Conservation (phyloP, 2,329 filamentous ascomycete species). For the Trichoderma cornu-damae region DNA sequence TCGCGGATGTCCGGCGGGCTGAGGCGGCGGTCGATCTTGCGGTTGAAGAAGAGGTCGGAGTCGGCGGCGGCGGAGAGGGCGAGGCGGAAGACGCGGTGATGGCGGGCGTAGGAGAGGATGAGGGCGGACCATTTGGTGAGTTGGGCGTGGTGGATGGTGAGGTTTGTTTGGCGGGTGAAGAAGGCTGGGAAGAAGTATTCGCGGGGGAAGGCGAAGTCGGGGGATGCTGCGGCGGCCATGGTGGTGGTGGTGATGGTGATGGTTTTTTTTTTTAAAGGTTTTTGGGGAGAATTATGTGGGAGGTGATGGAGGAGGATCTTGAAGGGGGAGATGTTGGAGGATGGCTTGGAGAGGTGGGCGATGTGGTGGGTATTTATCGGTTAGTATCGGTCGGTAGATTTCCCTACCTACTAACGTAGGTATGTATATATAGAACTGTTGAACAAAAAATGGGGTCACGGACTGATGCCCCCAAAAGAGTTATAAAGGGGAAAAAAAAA, state of each 20-base stretch:
- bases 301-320: not conserved
- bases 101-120: constrained; percentile 75
- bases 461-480: too few relatives aligned
- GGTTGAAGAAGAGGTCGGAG: constrained; percentile 54
- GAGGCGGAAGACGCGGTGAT: constrained; percentile 72
- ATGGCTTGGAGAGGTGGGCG: not conserved
- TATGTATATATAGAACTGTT: too few relatives aligned
- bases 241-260: not conserved
- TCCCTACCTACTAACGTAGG: too few relatives aligned
- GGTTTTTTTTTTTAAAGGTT: too few relatives aligned
- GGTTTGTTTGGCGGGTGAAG: constrained; percentile 76
- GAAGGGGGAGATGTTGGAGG: not conserved
- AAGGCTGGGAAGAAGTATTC: constrained; percentile 77
- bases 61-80: constrained; percentile 56
- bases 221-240: not conserved
- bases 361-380: too few relatives aligned
- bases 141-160: constrained; percentile 67
- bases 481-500: too few relatives aligned
- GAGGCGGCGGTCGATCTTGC: constrained; percentile 48
- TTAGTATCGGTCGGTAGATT: too few relatives aligned
- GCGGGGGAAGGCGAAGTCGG: constrained; percentile 52
- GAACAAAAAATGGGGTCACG: too few relatives aligned
- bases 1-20: constrained; percentile 49
- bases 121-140: constrained; percentile 81
- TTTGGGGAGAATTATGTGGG: too few relatives aligned